Conservation (phyloP, 2,329 filamentous ascomycete genomes). For the Cladosporium sp. region DNA sequence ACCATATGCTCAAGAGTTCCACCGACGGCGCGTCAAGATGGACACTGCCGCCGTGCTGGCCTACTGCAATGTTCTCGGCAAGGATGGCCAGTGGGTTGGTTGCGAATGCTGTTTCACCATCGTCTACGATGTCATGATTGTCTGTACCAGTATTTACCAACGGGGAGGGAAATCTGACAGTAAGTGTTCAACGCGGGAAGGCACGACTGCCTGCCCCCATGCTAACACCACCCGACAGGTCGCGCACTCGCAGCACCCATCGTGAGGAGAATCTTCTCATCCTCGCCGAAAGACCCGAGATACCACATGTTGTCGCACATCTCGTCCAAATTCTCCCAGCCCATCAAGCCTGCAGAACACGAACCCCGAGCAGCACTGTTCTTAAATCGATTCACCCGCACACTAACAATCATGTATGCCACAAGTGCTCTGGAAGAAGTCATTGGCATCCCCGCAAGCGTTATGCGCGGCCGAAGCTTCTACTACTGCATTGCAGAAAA, state of each 20-base stretch:
- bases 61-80: constrained; percentile 69
- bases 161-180: constrained; percentile 66
- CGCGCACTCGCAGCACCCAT: constrained; percentile 73
- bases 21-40: constrained; percentile 67
- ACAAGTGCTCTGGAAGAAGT: constrained; percentile 73
- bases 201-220: constrained; percentile 14
- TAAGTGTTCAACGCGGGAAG: constrained; percentile 44
- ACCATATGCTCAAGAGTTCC: constrained; percentile 67
- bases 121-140: constrained; percentile 82
- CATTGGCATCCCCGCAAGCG: constrained; percentile 65
- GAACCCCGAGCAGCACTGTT: constrained; percentile 82
- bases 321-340: constrained; percentile 69
- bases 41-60: constrained; percentile 83
- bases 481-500: constrained; percentile 81
- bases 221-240: constrained; percentile 45
- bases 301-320: constrained; percentile 88
- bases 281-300: constrained; percentile 74
- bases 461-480: constrained; percentile 73
- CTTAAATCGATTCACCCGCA: constrained; percentile 79
- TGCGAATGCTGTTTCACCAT: constrained; percentile 89
- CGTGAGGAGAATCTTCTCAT: constrained; percentile 74
- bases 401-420: constrained; percentile 79
- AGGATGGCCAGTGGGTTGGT: constrained; percentile 66
- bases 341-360: constrained; percentile 52
- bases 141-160: constrained; percentile 74